Evolutionary conservation across 495 filamentous ascomycete species (phyloP), one percentile per base, ranked within the genome.

Genomic region (Terfezia claveryi): DNA sequence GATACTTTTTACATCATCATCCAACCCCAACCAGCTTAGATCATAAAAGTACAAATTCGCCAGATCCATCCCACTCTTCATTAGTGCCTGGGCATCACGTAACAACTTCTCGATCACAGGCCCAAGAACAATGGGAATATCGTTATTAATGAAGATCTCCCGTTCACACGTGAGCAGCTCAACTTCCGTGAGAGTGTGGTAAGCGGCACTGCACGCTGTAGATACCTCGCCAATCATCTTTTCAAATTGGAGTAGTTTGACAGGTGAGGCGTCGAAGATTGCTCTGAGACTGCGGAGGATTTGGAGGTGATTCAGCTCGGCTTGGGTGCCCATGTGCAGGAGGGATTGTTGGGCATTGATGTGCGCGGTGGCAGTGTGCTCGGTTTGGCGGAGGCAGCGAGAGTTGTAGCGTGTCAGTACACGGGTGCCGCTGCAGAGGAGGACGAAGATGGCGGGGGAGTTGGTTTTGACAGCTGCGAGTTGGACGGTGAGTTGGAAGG

Each of bases 1-100:
- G 10, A 56, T 51, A 9, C 54, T 64, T 4, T 58, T 53, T 9
- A 60, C 37, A 59, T 68, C 66, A 37, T 68, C 62, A 27, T 64
- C 64, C 38, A 68, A 58, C 6, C 67, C 66, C 11, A 68, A 57
- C 66, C 66, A 68, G 11, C 56, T 62, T 11, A 63, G 58, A 41
- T 68, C 67, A 23, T 63, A 57, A 55, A 64, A 68, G 49, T 69
- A 67, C n/a, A 68, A 55, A 41, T 63, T 58, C 6, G 64, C 66
- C 4, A 66, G 53, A 38, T 68, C 62, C 32, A 68, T 66, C 17
- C 67, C 67, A 12, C 64, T 61, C 20, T 58, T 51, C 8, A 68
- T 49, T 10, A 49, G 58, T 9, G 58, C 56, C 8, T 66, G 59
- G 2, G 62, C 55, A 23, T 56, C 54, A 20, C 59, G 56, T 10